phyloP scores from a whole-genome alignment of 1,284 basidiomycete species.

The Sanguinoderma infundibulare region DNA sequence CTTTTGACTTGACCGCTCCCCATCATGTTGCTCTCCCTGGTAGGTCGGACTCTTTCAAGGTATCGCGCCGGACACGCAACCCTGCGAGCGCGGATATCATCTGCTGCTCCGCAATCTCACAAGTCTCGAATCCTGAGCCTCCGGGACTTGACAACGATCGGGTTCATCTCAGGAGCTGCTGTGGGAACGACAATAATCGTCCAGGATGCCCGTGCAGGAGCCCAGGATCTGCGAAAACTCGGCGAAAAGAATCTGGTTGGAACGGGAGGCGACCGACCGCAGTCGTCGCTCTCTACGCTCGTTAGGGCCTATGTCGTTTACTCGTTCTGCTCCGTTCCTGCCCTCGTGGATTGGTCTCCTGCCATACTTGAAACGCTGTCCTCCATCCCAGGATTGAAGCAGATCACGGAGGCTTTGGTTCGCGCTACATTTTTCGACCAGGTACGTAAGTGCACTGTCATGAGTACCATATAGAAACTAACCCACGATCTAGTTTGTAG shows the following conservation, averaged over 20 bases:
- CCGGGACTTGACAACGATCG: constrained; percentile 12
- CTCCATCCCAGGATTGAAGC: constrained; percentile 68
- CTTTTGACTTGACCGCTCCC: constrained; percentile 1
- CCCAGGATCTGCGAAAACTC: constrained; percentile 5
- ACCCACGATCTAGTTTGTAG: constrained; percentile 74
- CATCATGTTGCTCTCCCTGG: constrained; percentile 9
- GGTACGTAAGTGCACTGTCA: constrained; percentile 42
- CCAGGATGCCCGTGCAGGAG: constrained; percentile 18
- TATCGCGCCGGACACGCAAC: not conserved
- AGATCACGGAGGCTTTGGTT: constrained; percentile 73
- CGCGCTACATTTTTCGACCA: constrained; percentile 87
- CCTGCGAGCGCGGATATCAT: constrained; percentile 3
- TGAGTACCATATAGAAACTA: not conserved
- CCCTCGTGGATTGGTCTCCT: constrained; percentile 81
- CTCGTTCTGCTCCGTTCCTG: constrained; percentile 77
- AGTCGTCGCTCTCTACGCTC: constrained; percentile 46
- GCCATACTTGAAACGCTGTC: constrained; percentile 65
- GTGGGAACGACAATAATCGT: constrained; percentile 14
- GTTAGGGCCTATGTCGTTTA: constrained; percentile 82
- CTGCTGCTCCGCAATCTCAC: not conserved
- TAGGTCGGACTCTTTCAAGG: constrained; percentile 5
- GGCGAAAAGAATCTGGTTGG: constrained; percentile 11
- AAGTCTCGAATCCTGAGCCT: constrained; percentile 4
- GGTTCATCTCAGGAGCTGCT: not conserved
- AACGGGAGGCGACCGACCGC: constrained; percentile 13